Evolutionary conservation across 2,329 filamentous ascomycete genomes (phyloP), one percentile per base, ranked within the genome.

Genomic region (Sclerotinia glacialis): DNA sequence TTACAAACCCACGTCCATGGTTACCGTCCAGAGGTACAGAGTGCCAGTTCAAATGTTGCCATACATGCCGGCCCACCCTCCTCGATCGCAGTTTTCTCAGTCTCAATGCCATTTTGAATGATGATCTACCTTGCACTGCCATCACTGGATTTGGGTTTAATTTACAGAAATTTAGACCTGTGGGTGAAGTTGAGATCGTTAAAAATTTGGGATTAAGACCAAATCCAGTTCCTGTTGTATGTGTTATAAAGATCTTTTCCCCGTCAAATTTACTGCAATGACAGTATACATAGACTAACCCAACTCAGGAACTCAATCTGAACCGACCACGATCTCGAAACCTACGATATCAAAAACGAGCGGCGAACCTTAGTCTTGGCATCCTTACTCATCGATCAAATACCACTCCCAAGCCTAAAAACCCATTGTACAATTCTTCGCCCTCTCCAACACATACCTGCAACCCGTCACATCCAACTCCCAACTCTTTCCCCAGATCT

Each of bases 61-160:
- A 80, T 4, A 68, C 67, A 8, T 87, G 85, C 69, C 81, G 83
- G 4, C 79, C 79, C 5, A 75, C 74, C 0, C 79, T 76, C 34
- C 73, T 76, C 28, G 78, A 81, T 18, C 80, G 84, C 37, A 73
- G 80, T 1, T 84, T 77, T 67, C 74, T 86, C 28, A 83, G 82
- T 69, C 76, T 87, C 23, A 74, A 84, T 68, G 81, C 79, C 5
- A 76, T 87, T 28, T 73, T 77, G n/a, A 74, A 81, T 28, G 83
- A 79, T 8, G 82, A 85, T 58, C 76, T 86, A 4, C 79, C 80
- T 0, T 78, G 83, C 6, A 81, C 80, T 5, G 82, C 80, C 5
- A 82, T 81, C 8, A 77, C 78, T 1, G 85, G 83, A 1, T 86
- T 80, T 69, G 82, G 84, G 18, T 87, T 87, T 67, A 79, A 83